phyloP scores from a whole-genome alignment of 306 rosid species.

The Mimosa pudica region DNA sequence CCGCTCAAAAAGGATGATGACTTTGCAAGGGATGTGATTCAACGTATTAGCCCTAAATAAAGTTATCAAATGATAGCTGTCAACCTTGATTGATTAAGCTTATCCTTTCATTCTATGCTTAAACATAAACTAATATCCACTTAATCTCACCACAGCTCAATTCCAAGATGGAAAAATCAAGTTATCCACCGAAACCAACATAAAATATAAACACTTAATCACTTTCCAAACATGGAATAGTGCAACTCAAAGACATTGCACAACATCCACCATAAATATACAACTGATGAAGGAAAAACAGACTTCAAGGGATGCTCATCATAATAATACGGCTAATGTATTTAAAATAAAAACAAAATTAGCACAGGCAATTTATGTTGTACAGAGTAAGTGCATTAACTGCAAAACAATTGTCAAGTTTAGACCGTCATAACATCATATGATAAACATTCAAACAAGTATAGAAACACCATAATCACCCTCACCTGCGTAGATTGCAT shows the following conservation, averaged over 20 bases:
- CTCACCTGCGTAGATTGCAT: slow-evolving; percentile 44
- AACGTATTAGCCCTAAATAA: slow-evolving; percentile 5
- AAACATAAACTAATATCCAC: slow-evolving; percentile 5
- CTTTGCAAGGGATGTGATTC: slow-evolving; percentile 20
- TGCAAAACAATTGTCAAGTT: slow-evolving; percentile 7
- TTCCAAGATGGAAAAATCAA: slow-evolving; percentile 17
- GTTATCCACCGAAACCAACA: slow-evolving; percentile 38
- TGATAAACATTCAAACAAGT: slow-evolving; percentile 2
- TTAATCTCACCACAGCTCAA: slow-evolving; percentile 29
- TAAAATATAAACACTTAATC: slow-evolving; percentile 40
- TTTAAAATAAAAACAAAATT: neutral
- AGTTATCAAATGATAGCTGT: slow-evolving; percentile 14
- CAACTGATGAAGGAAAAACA: slow-evolving; percentile 19
- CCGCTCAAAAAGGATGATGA: slow-evolving; percentile 22
- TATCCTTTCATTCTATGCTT: slow-evolving; percentile 10
- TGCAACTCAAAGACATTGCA: slow-evolving; percentile 18
- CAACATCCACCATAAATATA: slow-evolving; percentile 20
- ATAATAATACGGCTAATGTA: neutral
- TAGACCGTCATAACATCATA: neutral
- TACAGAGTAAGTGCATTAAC: slow-evolving; percentile 20
- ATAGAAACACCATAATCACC: slow-evolving; percentile 9
- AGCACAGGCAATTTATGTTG: neutral
- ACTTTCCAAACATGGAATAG: slow-evolving; percentile 49
- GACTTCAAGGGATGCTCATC: neutral
- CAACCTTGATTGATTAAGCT: slow-evolving; percentile 21